Conservation (phyloP, 768 basidiomycete genomes). For the Suillus spraguei region DNA sequence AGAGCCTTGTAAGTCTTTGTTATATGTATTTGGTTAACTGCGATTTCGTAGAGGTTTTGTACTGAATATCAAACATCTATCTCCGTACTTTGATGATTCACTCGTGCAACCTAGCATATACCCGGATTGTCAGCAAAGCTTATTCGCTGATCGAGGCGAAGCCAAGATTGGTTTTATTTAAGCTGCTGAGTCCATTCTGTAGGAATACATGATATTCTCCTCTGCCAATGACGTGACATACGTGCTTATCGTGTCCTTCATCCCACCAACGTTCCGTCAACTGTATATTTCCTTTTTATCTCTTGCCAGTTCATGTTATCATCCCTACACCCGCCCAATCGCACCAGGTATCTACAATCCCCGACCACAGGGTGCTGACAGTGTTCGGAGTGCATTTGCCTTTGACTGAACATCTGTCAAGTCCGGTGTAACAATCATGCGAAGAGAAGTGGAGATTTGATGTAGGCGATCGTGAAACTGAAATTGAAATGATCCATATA, state of each 20-base stretch:
- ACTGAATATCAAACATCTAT: no score
- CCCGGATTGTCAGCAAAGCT: not conserved
- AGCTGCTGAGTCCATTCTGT: not conserved
- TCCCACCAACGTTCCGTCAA: not conserved
- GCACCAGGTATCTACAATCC: not conserved
- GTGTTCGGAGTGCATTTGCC: slow-evolving; percentile 9
- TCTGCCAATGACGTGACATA: not conserved
- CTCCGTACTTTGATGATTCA: not conserved
- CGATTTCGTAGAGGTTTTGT: not conserved
- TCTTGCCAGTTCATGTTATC: not conserved
- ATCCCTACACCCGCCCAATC: not conserved
- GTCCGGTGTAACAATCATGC: slow-evolving; percentile 1
- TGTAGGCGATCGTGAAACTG: not conserved
- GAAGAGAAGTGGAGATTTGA: not conserved
- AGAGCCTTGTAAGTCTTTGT: not conserved
- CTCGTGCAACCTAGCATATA: not conserved
- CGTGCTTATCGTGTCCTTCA: not conserved
- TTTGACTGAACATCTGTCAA: slow-evolving; percentile 2
- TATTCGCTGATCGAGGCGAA: not conserved
- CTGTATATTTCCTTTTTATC: not conserved
- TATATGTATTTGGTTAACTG: not conserved
- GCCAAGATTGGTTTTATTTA: not conserved
- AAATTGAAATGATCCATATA: not conserved
- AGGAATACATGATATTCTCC: not conserved
- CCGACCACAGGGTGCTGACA: not conserved